Base-by-base conservation (phyloP, 1,284 basidiomycete genomes). In the Calocybe gambosa region DNA sequence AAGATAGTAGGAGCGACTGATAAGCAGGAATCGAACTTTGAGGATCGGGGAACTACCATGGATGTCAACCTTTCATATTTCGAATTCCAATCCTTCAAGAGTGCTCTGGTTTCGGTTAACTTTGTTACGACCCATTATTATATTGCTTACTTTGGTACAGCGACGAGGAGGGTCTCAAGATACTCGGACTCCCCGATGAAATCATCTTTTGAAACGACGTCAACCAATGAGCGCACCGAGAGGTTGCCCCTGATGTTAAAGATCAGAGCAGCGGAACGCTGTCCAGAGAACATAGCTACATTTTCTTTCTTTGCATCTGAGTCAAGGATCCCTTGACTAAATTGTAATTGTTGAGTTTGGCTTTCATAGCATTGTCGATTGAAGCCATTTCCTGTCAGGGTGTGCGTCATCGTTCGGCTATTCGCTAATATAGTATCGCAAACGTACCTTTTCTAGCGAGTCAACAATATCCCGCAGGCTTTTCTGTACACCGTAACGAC, bases 41-140 rank as follows among this genome's bases (percentile, higher is more conserved):
- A 87, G 35, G 93, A 95, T 48, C 96, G 80, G n/a, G 96, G 96
- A 0, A 99, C 96, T 1, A 99, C 87, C 89, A 98, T 93, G 21
- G 75, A 56, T 0, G 89, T 77, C 44, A 99, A 67, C 39, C 88
- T 78, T 71, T 99, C 96, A 62, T 99, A 99, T 58, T 82, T 88
- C 20, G 69, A 60, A 54, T 81, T 84, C 94, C 95, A 99, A 18
- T 93, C 89, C 64, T 95, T 96, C 37, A 80, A 71, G 13, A 81
- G 68, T 60, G 80, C 85, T 69, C 93, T 96, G 66, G 47, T 47
- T 46, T 54, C 51, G 43, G 55, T 46, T 64, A 57, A 62, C 60
- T 50, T 54, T 40, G 53, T 53, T 55, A 34, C 43, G 39, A 31
- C 31, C 46, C 33, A 42, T 38, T 29, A 48, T 39, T 41, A 45